Base-by-base conservation (phyloP, 768 basidiomycete species). In the Tylopilus sp. region DNA sequence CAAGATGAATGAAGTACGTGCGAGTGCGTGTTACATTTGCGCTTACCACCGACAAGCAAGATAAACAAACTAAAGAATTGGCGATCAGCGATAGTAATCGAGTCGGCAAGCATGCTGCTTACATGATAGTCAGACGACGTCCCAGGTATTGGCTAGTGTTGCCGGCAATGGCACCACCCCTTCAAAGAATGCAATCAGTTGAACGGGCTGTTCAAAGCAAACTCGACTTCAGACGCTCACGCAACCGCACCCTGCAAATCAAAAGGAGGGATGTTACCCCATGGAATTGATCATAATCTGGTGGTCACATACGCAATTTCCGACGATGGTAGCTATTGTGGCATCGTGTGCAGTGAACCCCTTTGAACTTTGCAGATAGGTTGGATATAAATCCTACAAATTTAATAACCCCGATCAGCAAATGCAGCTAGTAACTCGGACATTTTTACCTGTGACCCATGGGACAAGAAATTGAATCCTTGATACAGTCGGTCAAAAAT, bases 271-370 rank as follows among this genome's bases (percentile, higher is more conserved):
- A 13, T 1, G 23, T 41, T 6, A 54, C 17, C 13, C 17, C 30
- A 30, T 28, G 6, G 22, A 55, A 39, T 9, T 48, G 20, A 55
- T 5, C 18, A 18, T 3, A 17, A 58, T 33, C 15, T 45, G 45
- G 38, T 23, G 30, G 18, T 20, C 17, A 70, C 74, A 44, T 64
- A 77, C 85, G 60, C 80, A 83, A 62, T 81, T 88, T 39, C 87
- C 85, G 54, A 93, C 87, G 63, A 94, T 92, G 10, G 91, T 92
- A 0, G 89, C 86, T 30, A 82, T 75, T 6, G 86, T 87, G 1
- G 89, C 78, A 54, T 76, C 62, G 55, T 82, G 76, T 1, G 74
- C 23, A 31, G 73, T 66, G 63, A 92, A 82, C 15, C 75, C 73
- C 63, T 91, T 92, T 21, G 81, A 74, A 2, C 67, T 70, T 49